phyloP scores from a whole-genome alignment of 352 stramenopile species.

The Phytophthora capsici region DNA sequence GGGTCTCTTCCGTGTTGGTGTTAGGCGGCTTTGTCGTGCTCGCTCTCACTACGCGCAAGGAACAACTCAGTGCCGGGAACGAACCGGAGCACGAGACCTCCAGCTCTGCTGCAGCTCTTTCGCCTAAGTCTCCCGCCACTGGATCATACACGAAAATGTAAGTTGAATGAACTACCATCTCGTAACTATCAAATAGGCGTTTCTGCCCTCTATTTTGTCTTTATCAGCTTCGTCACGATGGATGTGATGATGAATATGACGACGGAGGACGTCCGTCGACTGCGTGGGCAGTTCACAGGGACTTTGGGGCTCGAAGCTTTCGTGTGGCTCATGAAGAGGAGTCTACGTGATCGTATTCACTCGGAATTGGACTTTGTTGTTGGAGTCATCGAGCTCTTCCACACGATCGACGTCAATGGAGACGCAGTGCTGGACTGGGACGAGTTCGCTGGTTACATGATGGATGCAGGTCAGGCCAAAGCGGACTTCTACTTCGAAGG shows the following conservation, averaged over 20 bases:
- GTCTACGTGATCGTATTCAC: slow-evolving; percentile 69
- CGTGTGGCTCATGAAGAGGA: slow-evolving; percentile 73
- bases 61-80: slow-evolving; percentile 24
- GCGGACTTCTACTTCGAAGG: slow-evolving; percentile 60
- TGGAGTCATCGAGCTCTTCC: slow-evolving; percentile 87
- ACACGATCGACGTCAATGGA: slow-evolving; percentile 91
- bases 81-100: slow-evolving; percentile 8
- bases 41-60: slow-evolving; percentile 41
- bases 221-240: slow-evolving; percentile 36
- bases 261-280: slow-evolving; percentile 70
- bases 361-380: slow-evolving; percentile 85
- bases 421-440: slow-evolving; percentile 90
- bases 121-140: slow-evolving; percentile 35
- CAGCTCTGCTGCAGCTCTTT: slow-evolving; percentile 10
- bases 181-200: neutral
- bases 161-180: neutral
- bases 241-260: slow-evolving; percentile 90
- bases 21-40: slow-evolving; percentile 81
- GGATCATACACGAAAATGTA: slow-evolving; percentile 46
- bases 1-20: slow-evolving; percentile 73
- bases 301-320: slow-evolving; percentile 71
- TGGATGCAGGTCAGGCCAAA: slow-evolving; percentile 73
- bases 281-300: slow-evolving; percentile 60
- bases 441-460: slow-evolving; percentile 89
- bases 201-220: too few species aligned